Base-by-base conservation (phyloP, 768 basidiomycete genomes). In the Calvatia gigantea region DNA sequence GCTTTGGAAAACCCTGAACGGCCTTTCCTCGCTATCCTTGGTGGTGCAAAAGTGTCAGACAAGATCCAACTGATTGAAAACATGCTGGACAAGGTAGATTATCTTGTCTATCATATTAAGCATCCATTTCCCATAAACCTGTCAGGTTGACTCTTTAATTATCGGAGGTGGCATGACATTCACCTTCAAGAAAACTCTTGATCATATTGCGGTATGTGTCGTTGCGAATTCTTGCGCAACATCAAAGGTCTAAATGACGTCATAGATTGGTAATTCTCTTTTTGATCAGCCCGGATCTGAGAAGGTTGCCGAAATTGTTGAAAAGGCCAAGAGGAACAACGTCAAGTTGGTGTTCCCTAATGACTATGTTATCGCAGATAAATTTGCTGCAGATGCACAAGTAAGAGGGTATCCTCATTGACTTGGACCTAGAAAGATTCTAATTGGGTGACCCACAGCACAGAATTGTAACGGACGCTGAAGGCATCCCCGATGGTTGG, bases 61-160 rank as follows among this genome's bases (percentile, higher is more conserved):
- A 99, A 99, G 78, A 97, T 99, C 63, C 91, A 94, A 70, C 78
- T 99, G 56, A 99, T 99, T 69, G 95, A 99, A 64, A 97, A 97
- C 79, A 89, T 99, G 90, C 79, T 99, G 62, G 96, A 98, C 77
- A 95, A 98, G 83, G 93, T 88, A 60, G 19, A 72, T 56, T 41
- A 14, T 11, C 28, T n/a, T n/a, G 12, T 44, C 17, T n/a, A 35
- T 17, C 12, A 28, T 47, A 28, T 27, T 14, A 17, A 21, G 15
- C 9, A 32, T 15, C 17, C 14, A 17, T 19, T 15, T 28, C 19
- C 14, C 33, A 6, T 19, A 43, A 17, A 43, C 28, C 32, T 31
- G 25, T 49, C 57, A 94, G 91, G 96, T 98, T 73, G 78, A 99
- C 75, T 91, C 89, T 21, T 77, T 99, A 61, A 98, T 99, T 69